Percentiles rank a stretch among this genome's conserved stretches.
Evolutionary conservation across 2,329 filamentous ascomycete species (phyloP).

Genomic region (Fusarium bulbicola): DNA sequence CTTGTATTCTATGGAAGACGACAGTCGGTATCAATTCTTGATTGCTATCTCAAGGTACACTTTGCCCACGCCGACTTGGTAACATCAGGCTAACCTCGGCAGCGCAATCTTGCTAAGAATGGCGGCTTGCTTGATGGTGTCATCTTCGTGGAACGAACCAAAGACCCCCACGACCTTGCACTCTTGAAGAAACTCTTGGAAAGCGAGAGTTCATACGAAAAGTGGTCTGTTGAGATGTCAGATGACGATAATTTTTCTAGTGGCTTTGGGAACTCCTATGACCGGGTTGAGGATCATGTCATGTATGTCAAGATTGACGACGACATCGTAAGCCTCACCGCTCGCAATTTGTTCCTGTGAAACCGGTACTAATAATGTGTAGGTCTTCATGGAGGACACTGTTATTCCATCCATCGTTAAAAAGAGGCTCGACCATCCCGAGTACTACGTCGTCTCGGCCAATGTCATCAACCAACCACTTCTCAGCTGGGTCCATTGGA

Average conservation of each 20-base stretch:
- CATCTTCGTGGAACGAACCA: slow-evolving; percentile 55
- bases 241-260: slow-evolving; percentile 41
- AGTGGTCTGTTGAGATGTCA: slow-evolving; percentile 47
- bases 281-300: slow-evolving; percentile 57
- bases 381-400: slow-evolving; percentile 51
- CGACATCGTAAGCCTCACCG: slow-evolving; percentile 47
- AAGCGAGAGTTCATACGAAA: slow-evolving; percentile 50
- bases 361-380: not conserved
- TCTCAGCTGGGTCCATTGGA: slow-evolving; percentile 63
- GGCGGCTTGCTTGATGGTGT: slow-evolving; percentile 57
- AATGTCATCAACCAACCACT: slow-evolving; percentile 67
- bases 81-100: slow-evolving; percentile 1
- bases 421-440: slow-evolving; percentile 60
- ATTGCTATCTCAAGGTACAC: slow-evolving; percentile 55
- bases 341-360: too few species aligned
- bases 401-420: slow-evolving; percentile 63
- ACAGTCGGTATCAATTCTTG: slow-evolving; percentile 55
- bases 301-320: slow-evolving; percentile 53
- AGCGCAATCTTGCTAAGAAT: slow-evolving; percentile 56
- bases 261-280: slow-evolving; percentile 52
- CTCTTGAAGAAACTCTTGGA: slow-evolving; percentile 52
- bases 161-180: slow-evolving; percentile 49
- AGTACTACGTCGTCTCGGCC: slow-evolving; percentile 61
- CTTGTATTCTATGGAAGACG: slow-evolving; percentile 58
- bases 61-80: not conserved